Evolutionary conservation across 768 basidiomycete species (phyloP).

Genomic region (Podaxis sp.): DNA sequence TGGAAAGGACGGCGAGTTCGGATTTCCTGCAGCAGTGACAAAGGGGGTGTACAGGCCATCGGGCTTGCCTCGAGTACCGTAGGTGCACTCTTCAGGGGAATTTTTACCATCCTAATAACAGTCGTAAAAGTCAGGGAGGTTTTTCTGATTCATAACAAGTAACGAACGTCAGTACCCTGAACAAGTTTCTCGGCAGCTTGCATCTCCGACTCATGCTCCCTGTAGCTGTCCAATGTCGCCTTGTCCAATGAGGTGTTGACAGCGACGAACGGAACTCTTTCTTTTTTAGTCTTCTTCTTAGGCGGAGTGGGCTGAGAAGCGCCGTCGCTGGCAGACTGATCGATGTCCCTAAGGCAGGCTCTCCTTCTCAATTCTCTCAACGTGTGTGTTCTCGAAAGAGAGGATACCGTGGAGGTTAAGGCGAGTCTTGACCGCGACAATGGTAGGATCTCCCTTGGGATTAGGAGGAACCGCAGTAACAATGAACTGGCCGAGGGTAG

Average conservation of each 20-base stretch:
- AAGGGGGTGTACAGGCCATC: slow-evolving; percentile 83
- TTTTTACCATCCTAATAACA: slow-evolving; percentile 86
- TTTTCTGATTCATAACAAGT: not conserved
- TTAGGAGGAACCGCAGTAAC: slow-evolving; percentile 78
- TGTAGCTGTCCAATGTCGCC: slow-evolving; percentile 58
- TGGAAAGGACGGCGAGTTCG: slow-evolving; percentile 62
- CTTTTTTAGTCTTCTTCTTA: slow-evolving; percentile 92
- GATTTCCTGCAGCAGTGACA: slow-evolving; percentile 77
- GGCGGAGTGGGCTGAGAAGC: slow-evolving; percentile 41
- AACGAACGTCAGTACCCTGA: slow-evolving; percentile 88
- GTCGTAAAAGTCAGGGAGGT: slow-evolving; percentile 5
- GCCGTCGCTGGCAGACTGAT: slow-evolving; percentile 37
- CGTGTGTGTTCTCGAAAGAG: slow-evolving; percentile 84
- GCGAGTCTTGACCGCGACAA: slow-evolving; percentile 89
- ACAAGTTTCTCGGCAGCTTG: slow-evolving; percentile 92
- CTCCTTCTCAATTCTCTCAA: slow-evolving; percentile 81
- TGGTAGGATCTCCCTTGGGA: slow-evolving; percentile 69
- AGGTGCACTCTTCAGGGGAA: slow-evolving; percentile 97
- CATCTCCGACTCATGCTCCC: slow-evolving; percentile 91
- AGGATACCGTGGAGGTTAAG: slow-evolving; percentile 85
- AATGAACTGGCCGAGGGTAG: slow-evolving; percentile 82
- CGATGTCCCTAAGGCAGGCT: slow-evolving; percentile 69
- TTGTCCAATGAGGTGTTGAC: slow-evolving; percentile 66
- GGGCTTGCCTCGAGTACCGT: slow-evolving; percentile 90
- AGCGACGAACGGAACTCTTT: slow-evolving; percentile 75